These are phyloP conservation scores for Fragaria vesca DNA, from an alignment of 306 rosid species.

Conservation along the genomic window DNA sequence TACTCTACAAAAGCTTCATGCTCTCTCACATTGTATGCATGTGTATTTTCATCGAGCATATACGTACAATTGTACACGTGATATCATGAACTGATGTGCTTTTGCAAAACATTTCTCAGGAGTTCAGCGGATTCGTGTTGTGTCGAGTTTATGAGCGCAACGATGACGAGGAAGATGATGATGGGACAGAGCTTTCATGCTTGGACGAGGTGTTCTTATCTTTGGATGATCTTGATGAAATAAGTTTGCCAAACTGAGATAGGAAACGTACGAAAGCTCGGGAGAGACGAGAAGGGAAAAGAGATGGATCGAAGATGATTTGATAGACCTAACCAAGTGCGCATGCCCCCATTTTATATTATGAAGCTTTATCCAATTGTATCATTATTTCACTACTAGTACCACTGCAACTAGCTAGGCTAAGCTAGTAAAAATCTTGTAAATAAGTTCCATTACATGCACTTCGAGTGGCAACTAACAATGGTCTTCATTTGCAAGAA, in stretches of 20 bases:
- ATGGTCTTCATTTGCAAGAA: not conserved
- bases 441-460: slow-evolving; percentile 8
- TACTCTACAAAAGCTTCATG: not conserved
- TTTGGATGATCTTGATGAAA: slow-evolving; percentile 93
- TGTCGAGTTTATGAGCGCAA: slow-evolving; percentile 68
- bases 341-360: slow-evolving; percentile 9
- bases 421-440: slow-evolving; percentile 10
- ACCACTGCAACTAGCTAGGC: slow-evolving; percentile 3
- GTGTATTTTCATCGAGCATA: not conserved
- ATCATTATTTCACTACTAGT: slow-evolving; percentile 1
- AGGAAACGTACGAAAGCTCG: slow-evolving; percentile 3
- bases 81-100: not conserved
- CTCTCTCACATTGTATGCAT: not conserved
- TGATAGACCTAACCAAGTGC: slow-evolving; percentile 8
- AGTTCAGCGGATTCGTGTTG: slow-evolving; percentile 59
- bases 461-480: slow-evolving; percentile 3
- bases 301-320: not conserved
- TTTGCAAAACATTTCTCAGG: slow-evolving; percentile 33
- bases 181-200: slow-evolving; percentile 78
- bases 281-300: not conserved
- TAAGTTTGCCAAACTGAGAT: slow-evolving; percentile 66
- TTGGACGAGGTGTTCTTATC: slow-evolving; percentile 96
- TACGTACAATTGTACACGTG: not conserved
- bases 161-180: slow-evolving; percentile 41
- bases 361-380: slow-evolving; percentile 4